Percentiles rank a stretch among this genome's conserved stretches.
phyloP scores from a whole-genome alignment of 495 filamentous ascomycete species.

The Talaromyces ruber region DNA sequence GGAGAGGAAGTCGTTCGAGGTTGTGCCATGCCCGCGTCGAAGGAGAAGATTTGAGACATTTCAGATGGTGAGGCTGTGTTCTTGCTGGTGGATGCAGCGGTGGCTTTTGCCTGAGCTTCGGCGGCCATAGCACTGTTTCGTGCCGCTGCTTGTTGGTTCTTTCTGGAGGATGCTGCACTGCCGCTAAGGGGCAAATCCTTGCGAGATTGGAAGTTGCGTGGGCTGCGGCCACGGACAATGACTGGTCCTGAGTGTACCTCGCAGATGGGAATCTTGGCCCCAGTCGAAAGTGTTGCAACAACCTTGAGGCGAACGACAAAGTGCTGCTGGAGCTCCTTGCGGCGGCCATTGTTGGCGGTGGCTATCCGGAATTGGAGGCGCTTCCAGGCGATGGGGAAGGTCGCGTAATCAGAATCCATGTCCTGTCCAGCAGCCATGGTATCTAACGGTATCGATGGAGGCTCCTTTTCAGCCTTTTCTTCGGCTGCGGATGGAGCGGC shows the following conservation, averaged over 20 bases:
- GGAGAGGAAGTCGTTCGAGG: conserved; percentile 27
- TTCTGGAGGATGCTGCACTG: conserved; percentile 59
- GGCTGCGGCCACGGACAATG: conserved; percentile 70
- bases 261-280: conserved; percentile 56
- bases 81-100: conserved; percentile 1
- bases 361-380: conserved; percentile 86
- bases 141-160: conserved; percentile 31
- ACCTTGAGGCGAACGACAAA: conserved; percentile 71
- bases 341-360: conserved; percentile 72
- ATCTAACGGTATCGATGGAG: conserved; percentile 63
- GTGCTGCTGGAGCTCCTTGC: conserved; percentile 76
- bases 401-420: conserved; percentile 65
- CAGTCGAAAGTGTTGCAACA: conserved; percentile 61
- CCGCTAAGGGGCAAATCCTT: conserved; percentile 69
- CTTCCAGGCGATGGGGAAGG: conserved; percentile 85
- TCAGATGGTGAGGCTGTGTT: conserved; percentile 13
- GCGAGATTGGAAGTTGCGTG: conserved; percentile 69
- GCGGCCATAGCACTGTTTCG: conserved; percentile 42
- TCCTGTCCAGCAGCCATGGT: conserved; percentile 66
- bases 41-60: conserved; percentile 16
- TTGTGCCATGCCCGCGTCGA: conserved; percentile 1
- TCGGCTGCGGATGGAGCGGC: conserved; percentile 36
- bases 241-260: conserved; percentile 69
- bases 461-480: conserved; percentile 58
- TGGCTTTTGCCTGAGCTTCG: conserved; percentile 36